Percentiles rank a stretch among this genome's conserved stretches.
phyloP scores from a whole-genome alignment of 2,329 filamentous ascomycete genomes.

The Mycocentrospora acerina region DNA sequence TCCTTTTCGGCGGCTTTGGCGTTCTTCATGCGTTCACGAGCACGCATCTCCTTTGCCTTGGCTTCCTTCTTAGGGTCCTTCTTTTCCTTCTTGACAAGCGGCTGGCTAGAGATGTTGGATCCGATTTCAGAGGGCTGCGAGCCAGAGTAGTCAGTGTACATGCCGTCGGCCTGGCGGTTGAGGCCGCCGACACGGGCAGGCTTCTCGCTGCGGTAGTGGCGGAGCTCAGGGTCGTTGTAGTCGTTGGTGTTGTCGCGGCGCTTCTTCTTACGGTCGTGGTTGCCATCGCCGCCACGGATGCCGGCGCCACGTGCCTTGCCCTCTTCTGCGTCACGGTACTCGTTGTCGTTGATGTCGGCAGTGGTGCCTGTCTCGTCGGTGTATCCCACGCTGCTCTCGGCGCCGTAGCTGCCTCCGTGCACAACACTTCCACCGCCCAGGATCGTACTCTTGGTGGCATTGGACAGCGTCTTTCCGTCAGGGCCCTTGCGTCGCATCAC shows the following conservation, averaged over 20 bases:
- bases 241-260: conserved; percentile 56
- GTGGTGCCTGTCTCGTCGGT: conserved; percentile 50
- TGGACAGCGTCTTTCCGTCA: conserved; percentile 81
- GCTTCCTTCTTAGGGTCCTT: conserved; percentile 44
- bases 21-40: conserved; percentile 56
- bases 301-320: conserved; percentile 46
- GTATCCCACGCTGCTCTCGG: conserved; percentile 44
- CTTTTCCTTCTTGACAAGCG: conserved; percentile 48
- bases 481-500: conserved; percentile 86
- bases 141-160: conserved; percentile 74
- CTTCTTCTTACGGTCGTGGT: conserved; percentile 48
- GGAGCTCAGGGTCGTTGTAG: conserved; percentile 62
- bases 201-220: conserved; percentile 83
- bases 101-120: conserved; percentile 45
- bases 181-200: conserved; percentile 84
- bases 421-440: conserved; percentile 84
- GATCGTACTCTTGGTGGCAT: conserved; percentile 78
- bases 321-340: conserved; percentile 44
- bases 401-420: conserved; percentile 60
- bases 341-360: conserved; percentile 45
- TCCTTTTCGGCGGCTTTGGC: conserved; percentile 45
- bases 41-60: conserved; percentile 39
- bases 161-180: conserved; percentile 79
- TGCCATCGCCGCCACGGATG: conserved; percentile 47
- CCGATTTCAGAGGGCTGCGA: conserved; percentile 63